Evolutionary conservation across 768 basidiomycete species (phyloP), one percentile per base, ranked within the genome.

Genomic region (Boletellus ananas): DNA sequence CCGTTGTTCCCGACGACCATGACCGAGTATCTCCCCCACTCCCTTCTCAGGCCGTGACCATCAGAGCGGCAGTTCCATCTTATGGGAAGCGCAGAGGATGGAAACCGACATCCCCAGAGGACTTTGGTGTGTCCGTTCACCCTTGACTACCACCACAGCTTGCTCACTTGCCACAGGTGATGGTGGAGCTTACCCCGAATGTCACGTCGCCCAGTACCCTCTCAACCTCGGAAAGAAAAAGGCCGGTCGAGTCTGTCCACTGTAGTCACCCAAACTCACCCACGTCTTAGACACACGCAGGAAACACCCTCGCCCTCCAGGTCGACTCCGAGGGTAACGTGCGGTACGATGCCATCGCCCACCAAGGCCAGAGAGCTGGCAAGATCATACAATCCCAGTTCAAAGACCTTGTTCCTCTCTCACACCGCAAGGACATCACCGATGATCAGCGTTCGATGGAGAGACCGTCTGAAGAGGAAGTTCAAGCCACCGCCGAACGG

Each of bases 241-340:
- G 82, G 93, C 86, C 45, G 55, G 82, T 64, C 7, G 4, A 3
- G 25, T 41, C 10, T 10, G 7, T 21, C 2, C 25, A 29, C 29
- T 25, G 29, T 31, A 33, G 16, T 25, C 52, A 23, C 21, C 34
- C 33, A 31, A 17, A 35, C 34, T 45, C 17, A 58, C 20, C 39
- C 31, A n/a, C 54, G 34, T 27, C 18, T 7, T 52, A 95, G 92
- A 85, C 89, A 1, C 85, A 90, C 5, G 84, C 90, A 20, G 95
- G 95, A 6, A 95, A 94, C 61, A 98, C 96, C 0, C 80, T 99
- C 9, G 94, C 96, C 6, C 80, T 99, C 4, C 94, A 95, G 78
- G 95, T 98, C 25, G 95, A 99, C 63, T 82, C 81, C 51, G 94
- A 96, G 68, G 96, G 96, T 40, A 94, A 93, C 55, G 94, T 98